Conservation (phyloP, 176 grass and related monocot genomes). For the Rhynchospora pubera region DNA sequence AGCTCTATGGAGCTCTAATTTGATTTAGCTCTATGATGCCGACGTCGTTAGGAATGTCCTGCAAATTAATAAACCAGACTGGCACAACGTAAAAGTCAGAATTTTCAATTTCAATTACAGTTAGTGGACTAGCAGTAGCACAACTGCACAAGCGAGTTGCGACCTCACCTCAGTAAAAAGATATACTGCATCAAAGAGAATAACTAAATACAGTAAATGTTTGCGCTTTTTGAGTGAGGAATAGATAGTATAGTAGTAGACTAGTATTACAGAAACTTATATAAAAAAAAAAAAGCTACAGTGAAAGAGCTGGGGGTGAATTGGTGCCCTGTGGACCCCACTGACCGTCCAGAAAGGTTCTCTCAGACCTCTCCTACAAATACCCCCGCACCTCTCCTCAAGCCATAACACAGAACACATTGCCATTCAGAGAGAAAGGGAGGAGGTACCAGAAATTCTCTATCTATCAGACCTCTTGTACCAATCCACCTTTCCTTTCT, state of each 20-base stretch:
- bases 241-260: neutral
- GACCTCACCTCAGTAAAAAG: neutral
- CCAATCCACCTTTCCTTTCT: neutral
- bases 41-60: too few relatives aligned
- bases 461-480: neutral
- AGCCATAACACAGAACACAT: slow-evolving; percentile 16
- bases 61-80: too few relatives aligned
- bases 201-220: slow-evolving; percentile 6
- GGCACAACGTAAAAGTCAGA: neutral
- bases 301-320: neutral
- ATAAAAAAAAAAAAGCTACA: neutral
- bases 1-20: too few relatives aligned
- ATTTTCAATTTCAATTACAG: neutral
- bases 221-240: neutral
- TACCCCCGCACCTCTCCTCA: neutral
- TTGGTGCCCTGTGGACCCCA: neutral
- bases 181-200: neutral
- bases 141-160: too few relatives aligned
- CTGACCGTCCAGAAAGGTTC: neutral
- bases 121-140: neutral
- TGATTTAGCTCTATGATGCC: too few relatives aligned
- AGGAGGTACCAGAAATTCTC: neutral
- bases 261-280: neutral
- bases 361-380: slow-evolving; percentile 13
- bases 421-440: neutral